phyloP scores from a whole-genome alignment of 164 flowering plant species.

The Euptelea pleiosperma region DNA sequence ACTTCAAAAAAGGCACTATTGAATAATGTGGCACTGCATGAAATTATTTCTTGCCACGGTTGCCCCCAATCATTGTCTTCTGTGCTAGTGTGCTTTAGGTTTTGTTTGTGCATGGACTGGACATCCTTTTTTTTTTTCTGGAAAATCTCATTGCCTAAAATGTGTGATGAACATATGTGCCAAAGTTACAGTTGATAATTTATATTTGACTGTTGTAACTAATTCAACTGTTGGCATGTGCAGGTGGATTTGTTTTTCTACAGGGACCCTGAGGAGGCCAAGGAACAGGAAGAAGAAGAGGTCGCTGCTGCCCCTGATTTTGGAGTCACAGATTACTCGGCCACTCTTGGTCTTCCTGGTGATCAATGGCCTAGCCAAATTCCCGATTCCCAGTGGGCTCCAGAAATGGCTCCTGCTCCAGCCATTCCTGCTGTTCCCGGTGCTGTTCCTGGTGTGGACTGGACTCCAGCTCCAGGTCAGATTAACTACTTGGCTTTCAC shows the following conservation, averaged over 20 bases:
- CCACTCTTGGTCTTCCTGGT: slow-evolving; percentile 15
- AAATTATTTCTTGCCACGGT: no score
- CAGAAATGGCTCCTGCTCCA: slow-evolving; percentile 24
- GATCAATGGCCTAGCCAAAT: slow-evolving; percentile 39
- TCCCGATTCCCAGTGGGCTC: slow-evolving; percentile 40
- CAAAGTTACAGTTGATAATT: no score
- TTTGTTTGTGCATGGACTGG: no score
- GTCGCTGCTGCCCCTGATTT: slow-evolving; percentile 34
- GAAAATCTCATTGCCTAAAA: no score
- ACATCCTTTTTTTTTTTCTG: no score
- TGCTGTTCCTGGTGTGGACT: no score
- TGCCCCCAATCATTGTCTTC: no score
- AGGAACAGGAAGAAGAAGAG: slow-evolving; percentile 64
- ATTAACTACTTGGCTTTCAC: not conserved
- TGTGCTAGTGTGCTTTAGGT: no score
- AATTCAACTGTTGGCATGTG: slow-evolving; percentile 10
- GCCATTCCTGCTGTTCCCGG: slow-evolving; percentile 28
- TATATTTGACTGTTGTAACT: no score
- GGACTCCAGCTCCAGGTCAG: slow-evolving; percentile 37
- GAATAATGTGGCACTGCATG: no score
- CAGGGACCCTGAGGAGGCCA: slow-evolving; percentile 81
- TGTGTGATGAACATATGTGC: no score
- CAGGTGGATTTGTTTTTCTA: slow-evolving; percentile 90
- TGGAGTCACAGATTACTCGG: slow-evolving; percentile 27
- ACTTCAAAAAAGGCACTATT: no score